Percentiles rank a stretch among this genome's conserved stretches.
phyloP scores from a whole-genome alignment of 441 rosid genomes.

The Populus hybrid region DNA sequence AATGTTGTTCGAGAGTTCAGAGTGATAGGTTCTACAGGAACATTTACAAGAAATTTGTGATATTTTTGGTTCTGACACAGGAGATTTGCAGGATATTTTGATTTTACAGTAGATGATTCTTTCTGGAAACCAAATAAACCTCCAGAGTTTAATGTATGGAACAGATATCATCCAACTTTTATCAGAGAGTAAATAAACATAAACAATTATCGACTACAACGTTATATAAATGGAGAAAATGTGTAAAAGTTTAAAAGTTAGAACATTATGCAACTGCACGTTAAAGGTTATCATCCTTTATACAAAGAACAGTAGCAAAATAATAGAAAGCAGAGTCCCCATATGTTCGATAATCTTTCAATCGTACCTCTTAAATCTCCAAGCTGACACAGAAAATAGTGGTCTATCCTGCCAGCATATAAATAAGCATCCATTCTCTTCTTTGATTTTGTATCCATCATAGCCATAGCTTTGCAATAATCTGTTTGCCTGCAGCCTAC shows the following conservation, averaged over 20 bases:
- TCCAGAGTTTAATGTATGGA: not conserved
- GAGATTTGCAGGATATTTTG: not conserved
- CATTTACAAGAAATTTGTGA: not conserved
- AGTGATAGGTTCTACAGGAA: not conserved
- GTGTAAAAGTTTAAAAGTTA: conserved; percentile 1
- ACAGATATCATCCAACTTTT: not conserved
- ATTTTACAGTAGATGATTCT: not conserved
- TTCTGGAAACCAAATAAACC: not conserved
- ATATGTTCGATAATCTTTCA: conserved; percentile 19
- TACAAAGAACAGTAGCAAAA: conserved; percentile 16
- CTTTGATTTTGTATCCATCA: conserved; percentile 78
- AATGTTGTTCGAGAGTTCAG: not conserved
- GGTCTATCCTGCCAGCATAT: conserved; percentile 84
- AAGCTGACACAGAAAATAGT: conserved; percentile 77
- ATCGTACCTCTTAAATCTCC: conserved; percentile 65
- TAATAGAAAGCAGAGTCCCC: conserved; percentile 11
- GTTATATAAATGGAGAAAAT: not conserved
- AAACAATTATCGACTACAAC: not conserved
- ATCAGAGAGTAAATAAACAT: not conserved
- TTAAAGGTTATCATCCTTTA: conserved; percentile 30
- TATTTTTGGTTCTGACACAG: not conserved
- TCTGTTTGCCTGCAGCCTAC: conserved; percentile 67
- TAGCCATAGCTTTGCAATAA: conserved; percentile 66
- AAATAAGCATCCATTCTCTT: conserved; percentile 66
- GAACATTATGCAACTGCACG: conserved; percentile 29